Conservation (phyloP, 345 rosid genomes). For the Turritis glabra region DNA sequence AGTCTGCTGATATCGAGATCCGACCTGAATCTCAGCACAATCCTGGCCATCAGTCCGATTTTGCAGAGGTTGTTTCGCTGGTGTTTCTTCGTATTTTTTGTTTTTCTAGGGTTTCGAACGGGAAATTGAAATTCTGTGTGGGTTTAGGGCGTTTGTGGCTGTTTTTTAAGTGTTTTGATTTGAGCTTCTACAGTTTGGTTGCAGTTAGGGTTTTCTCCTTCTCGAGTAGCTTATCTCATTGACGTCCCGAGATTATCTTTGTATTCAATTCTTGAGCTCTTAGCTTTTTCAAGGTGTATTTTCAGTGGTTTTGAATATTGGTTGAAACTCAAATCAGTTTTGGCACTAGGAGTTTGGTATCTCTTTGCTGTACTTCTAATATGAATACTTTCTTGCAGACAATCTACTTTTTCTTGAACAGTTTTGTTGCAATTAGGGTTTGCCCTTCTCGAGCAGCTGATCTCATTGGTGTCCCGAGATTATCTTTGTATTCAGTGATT, state of each 20-base stretch:
- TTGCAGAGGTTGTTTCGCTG: slow-evolving; percentile 65
- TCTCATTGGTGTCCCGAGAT: not conserved
- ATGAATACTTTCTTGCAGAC: not conserved
- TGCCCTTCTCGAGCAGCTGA: not conserved
- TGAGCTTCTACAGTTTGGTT: not conserved
- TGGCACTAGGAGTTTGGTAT: not conserved
- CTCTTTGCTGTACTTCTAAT: slow-evolving; percentile 9
- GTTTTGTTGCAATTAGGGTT: slow-evolving; percentile 10
- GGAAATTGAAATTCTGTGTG: not conserved
- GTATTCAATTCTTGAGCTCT: not conserved
- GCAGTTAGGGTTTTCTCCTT: slow-evolving; percentile 12
- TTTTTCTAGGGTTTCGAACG: slow-evolving; percentile 26
- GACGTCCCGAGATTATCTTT: not conserved
- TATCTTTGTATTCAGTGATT: not conserved
- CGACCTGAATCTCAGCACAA: slow-evolving; percentile 98
- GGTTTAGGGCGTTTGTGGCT: not conserved
- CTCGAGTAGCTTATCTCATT: not conserved
- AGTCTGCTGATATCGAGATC: slow-evolving; percentile 91
- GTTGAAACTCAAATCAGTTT: slow-evolving; percentile 1
- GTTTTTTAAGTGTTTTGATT: slow-evolving; percentile 5
- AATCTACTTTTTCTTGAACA: not conserved
- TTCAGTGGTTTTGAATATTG: not conserved
- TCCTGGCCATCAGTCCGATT: slow-evolving; percentile 92
- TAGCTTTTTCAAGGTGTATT: not conserved
- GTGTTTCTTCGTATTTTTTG: not conserved